A percentile compares a stretch with the other conserved stretches of the same genome.
These are phyloP conservation scores for Penicillium sclerotigenum DNA, from an alignment of 2,329 filamentous ascomycete species.

Conservation along the genomic window DNA sequence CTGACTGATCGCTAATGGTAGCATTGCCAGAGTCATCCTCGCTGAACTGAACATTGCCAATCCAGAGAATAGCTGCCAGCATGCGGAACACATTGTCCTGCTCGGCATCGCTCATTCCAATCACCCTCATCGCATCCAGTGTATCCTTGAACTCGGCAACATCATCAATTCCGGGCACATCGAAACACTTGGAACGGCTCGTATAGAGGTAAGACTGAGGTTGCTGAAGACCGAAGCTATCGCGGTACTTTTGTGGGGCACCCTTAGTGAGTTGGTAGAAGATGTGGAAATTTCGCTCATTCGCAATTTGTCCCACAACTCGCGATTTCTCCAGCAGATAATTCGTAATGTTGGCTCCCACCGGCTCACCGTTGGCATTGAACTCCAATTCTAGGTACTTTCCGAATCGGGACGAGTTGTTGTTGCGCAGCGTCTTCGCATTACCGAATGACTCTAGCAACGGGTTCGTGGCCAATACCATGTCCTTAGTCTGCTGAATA, in stretches of 20 bases:
- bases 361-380: conserved; percentile 83
- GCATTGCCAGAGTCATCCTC: conserved; percentile 91
- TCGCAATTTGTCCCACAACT: conserved; percentile 89
- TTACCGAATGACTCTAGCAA: conserved; percentile 97
- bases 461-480: conserved; percentile 97
- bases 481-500: conserved; percentile 97
- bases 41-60: conserved; percentile 86
- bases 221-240: conserved; percentile 84
- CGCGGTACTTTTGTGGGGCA: conserved; percentile 78
- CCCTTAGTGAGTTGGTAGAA: conserved; percentile 99
- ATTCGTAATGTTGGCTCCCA: conserved; percentile 97
- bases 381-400: conserved; percentile 98
- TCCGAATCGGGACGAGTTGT: conserved; percentile 97
- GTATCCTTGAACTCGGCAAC: conserved; percentile 85
- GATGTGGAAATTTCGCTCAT: conserved; percentile 98
- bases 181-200: conserved; percentile 87
- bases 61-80: conserved; percentile 86
- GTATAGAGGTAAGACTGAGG: conserved; percentile 93
- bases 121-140: conserved; percentile 88
- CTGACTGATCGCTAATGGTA: conserved; percentile 78
- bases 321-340: conserved; percentile 93
- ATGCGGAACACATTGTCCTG: conserved; percentile 97
- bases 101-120: conserved; percentile 81
- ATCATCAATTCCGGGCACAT: conserved; percentile 93
- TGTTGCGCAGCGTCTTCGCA: conserved; percentile 95